phyloP scores from a whole-genome alignment of 495 filamentous ascomycete genomes.

The Penicillium cinerascens region DNA sequence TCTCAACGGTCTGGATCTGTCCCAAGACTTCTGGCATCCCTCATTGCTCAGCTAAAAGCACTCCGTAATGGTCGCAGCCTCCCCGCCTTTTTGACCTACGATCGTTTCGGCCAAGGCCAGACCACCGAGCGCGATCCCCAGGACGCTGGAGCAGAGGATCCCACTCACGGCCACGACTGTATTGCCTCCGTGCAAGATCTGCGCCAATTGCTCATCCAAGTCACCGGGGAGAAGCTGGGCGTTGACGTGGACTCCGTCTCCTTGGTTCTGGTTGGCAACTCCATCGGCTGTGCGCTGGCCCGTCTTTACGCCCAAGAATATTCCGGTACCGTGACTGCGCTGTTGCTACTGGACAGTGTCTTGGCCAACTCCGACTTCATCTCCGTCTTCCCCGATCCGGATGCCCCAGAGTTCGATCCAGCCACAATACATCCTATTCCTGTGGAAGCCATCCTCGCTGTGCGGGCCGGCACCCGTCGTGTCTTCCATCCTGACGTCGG shows the following conservation, averaged over 20 bases:
- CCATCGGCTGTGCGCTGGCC: conserved; percentile 57
- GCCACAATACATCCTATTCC: conserved; percentile 26
- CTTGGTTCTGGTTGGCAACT: conserved; percentile 54
- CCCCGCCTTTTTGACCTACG: conserved; percentile 56
- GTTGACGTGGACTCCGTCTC: conserved; percentile 12
- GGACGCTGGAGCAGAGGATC: conserved; percentile 37
- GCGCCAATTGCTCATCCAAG: conserved; percentile 44
- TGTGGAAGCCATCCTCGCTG: conserved; percentile 42
- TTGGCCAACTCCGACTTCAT: conserved; percentile 60
- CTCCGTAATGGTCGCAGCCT: conserved; percentile 18
- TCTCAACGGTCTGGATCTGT: conserved; percentile 57
- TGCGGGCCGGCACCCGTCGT: conserved; percentile 33
- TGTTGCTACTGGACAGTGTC: conserved; percentile 59
- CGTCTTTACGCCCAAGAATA: conserved; percentile 52
- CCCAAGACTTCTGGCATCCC: conserved; percentile 47
- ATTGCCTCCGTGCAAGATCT: conserved; percentile 47
- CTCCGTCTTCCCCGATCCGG: conserved; percentile 59
- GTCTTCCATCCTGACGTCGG: conserved; percentile 53
- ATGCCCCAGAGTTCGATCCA: conserved; percentile 44
- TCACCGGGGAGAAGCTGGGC: conserved; percentile 23
- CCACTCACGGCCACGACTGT: conserved; percentile 52
- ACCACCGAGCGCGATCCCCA: conserved; percentile 52
- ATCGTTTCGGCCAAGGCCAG: conserved; percentile 61
- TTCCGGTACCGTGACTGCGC: conserved; percentile 41
- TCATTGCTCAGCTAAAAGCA: conserved; percentile 42